Base-by-base conservation (phyloP, 169 alveolate species). In the Hepatocystis sp. region DNA sequence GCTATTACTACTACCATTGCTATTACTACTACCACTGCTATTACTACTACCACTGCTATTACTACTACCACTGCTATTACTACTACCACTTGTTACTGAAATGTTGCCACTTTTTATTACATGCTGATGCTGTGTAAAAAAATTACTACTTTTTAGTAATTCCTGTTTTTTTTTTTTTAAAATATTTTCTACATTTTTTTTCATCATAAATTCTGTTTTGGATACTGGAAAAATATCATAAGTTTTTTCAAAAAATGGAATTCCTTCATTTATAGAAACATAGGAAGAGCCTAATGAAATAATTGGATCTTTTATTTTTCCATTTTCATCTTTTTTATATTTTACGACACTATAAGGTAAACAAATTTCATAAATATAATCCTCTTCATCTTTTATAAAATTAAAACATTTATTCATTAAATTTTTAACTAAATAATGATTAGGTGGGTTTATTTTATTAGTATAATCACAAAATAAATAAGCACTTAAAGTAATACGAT, bases 401-500 rank as follows among this genome's bases (percentile, higher is more conserved):
- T 49, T 42, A 42, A 39, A 46, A 28, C 89, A 81, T 53, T 81
- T 60, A 27, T 81, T 81, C 67, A 81, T 56, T 23, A 81, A 1
- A 25, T 65, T 65, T 81, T 52, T 61, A 49, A 81, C 53, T 42
- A 81, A 51, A 25, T 30, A 81, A 63, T 61, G 84, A 30, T 63
- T 51, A n/a, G 89, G 89, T 1, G 89, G 89, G 53, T 81, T 81
- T 61, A 63, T 65, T 53, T n/a, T 44, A 36, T 81, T 61, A 2
- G 89, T 81, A 44, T 81, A 81, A 49, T 81, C 28, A 51, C 89
- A 81, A 55, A 81, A 81, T 84, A 81, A 61, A 53, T 81, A 81
- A 10, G 84, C 89, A 63, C 89, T 81, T 28, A 81, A 42, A 10
- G 89, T 81, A 34, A 81, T 52, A n/a, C 89, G 66, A 44, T 81